These are phyloP conservation scores for Thielaviopsis euricoi DNA, from an alignment of 2,329 filamentous ascomycete species.

Conservation along the genomic window DNA sequence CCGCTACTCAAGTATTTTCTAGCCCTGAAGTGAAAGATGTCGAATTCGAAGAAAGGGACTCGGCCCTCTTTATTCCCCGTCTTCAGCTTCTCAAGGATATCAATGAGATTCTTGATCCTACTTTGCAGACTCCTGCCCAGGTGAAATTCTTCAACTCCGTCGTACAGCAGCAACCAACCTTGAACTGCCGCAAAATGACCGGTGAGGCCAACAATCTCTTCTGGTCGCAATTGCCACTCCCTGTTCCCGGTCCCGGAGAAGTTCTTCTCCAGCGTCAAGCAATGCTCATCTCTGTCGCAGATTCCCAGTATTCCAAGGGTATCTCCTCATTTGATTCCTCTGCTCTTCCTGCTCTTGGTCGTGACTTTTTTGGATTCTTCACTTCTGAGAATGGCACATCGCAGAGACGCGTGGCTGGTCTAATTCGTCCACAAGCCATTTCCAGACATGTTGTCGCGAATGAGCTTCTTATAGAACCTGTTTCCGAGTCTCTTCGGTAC, in stretches of 20 bases:
- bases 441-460: neutral
- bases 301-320: neutral
- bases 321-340: neutral
- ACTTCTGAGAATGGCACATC: neutral
- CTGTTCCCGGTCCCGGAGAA: neutral
- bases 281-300: neutral
- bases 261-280: neutral
- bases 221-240: neutral
- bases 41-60: conserved; percentile 26
- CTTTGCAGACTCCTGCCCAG: neutral
- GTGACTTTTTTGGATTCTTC: conserved; percentile 7
- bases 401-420: neutral
- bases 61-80: conserved; percentile 27
- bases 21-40: neutral
- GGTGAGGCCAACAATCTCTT: neutral
- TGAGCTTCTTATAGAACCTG: neutral
- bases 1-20: conserved; percentile 2
- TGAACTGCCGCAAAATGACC: neutral
- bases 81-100: conserved; percentile 23
- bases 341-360: neutral
- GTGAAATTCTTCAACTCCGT: neutral
- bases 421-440: conserved; percentile 1
- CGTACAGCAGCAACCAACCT: neutral
- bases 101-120: conserved; percentile 28
- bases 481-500: neutral